A percentile compares a stretch with the other conserved stretches of the same genome.
Conservation (phyloP, 139 green algal species). For the Spirogloea muscicola region DNA sequence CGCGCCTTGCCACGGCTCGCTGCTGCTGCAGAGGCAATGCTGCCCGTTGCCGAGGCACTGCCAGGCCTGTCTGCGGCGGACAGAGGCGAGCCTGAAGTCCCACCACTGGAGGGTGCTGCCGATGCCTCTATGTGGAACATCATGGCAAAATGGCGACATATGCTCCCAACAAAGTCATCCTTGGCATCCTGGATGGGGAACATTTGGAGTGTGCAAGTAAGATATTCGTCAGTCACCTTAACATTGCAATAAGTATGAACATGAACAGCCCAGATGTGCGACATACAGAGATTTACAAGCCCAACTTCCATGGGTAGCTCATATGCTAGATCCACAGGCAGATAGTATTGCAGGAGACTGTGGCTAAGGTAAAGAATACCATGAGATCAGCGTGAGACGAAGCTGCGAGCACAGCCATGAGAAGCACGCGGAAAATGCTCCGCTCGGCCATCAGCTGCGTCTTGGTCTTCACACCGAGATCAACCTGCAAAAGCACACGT, state of each 20-base stretch:
- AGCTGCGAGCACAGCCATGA: conserved; percentile 58
- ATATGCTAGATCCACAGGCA: no score
- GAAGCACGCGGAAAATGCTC: conserved; percentile 42
- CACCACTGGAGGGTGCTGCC: neutral
- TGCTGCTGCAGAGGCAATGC: conserved; percentile 6
- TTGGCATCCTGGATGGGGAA: conserved; percentile 11
- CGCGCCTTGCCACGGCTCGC: neutral
- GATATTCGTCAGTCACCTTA: no score
- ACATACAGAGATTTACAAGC: no score
- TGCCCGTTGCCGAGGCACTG: neutral
- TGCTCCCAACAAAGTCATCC: conserved; percentile 60
- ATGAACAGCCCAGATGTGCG: no score
- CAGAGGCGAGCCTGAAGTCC: neutral
- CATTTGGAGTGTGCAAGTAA: no score
- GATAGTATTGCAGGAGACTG: no score
- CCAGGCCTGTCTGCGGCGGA: neutral
- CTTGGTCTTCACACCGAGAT: conserved; percentile 54
- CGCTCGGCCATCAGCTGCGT: conserved; percentile 78
- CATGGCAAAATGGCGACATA: conserved; percentile 86
- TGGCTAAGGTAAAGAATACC: conserved; percentile 24
- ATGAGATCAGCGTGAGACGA: conserved; percentile 57
- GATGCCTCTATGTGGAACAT: conserved; percentile 62
- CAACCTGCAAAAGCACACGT: conserved; percentile 19
- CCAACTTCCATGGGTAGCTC: no score
- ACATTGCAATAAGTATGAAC: no score